Conservation (phyloP, 331 rosid species). For the Rhamnella rubrinervis region DNA sequence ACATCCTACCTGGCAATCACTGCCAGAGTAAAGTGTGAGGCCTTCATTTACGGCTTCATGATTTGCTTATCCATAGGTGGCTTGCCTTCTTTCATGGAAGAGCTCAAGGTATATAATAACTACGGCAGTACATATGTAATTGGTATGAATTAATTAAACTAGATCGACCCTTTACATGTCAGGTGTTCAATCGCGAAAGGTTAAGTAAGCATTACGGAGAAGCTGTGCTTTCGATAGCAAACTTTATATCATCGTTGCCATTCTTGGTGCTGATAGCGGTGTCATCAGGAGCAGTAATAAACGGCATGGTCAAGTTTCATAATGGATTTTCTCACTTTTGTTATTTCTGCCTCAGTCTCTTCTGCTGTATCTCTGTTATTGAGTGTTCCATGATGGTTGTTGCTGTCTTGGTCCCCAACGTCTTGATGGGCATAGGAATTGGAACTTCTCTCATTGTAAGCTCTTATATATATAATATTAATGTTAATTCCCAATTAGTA, state of each 20-base stretch:
- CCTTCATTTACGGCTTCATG: conserved; percentile 14
- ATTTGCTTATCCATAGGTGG: conserved; percentile 5
- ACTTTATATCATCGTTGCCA: conserved; percentile 5
- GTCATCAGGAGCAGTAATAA: not conserved
- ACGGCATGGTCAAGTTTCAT: not conserved
- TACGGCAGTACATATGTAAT: no score
- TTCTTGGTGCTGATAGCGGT: conserved; percentile 9
- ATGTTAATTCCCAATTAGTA: not conserved
- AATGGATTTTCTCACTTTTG: conserved; percentile 9
- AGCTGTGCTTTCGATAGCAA: not conserved
- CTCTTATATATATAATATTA: not conserved
- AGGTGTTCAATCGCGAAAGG: conserved; percentile 6
- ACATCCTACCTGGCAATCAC: not conserved
- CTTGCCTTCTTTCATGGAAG: conserved; percentile 15
- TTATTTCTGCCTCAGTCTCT: conserved; percentile 5
- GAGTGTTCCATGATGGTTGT: conserved; percentile 9
- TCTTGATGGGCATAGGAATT: conserved; percentile 9
- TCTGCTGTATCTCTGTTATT: not conserved
- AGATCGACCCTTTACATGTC: no score
- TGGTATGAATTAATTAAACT: no score
- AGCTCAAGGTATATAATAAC: conserved; percentile 5
- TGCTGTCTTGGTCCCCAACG: conserved; percentile 9
- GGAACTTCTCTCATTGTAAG: not conserved
- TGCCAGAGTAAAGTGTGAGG: conserved; percentile 4
- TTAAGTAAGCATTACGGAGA: conserved; percentile 4